Base-by-base conservation (phyloP, 371 early-diverging fungal species). In the Thermomucor indicae-seudaticae region DNA sequence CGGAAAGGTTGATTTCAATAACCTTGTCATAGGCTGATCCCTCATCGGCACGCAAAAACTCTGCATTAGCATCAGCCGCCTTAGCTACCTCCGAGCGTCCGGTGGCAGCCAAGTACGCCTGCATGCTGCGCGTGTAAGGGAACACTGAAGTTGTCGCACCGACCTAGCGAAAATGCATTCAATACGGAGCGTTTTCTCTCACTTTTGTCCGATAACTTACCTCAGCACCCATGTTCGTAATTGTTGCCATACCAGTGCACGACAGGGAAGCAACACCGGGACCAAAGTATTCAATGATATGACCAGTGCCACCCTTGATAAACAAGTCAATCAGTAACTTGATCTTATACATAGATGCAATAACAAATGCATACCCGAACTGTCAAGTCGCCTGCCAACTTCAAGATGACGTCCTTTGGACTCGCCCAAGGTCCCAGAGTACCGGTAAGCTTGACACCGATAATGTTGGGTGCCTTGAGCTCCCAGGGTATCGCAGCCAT, bases 171-270 rank as follows among this genome's bases (percentile, higher is more conserved):
- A 32, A 8, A 65, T 47, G 0, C 5, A n/a, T 48, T 19, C n/a
- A 8, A 30, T n/a, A 32, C 1, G n/a, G n/a, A n/a, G n/a, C n/a
- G n/a, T n/a, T n/a, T 47, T 35, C n/a, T 47, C 2, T 34, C 35
- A 6, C 14, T 14, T 10, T 42, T 24, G 6, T 24, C 3, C 12
- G n/a, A 12, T 31, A 35, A 11, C 46, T 48, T 62, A 67, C 74
- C 58, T 94, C 95, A 51, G 95, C 95, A 57, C 95, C 93, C 93
- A 93, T 93, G 70, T 95, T 95, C 75, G 91, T 91, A 56, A 95
- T 93, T 47, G 95, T 95, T 43, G 90, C 95, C 93, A 92, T 93
- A 53, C 93, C 95, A 27, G 95, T 95, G 79, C 91, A 90, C 5
- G 91, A 90, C 49, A 95, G 61, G 12, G 86, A 78, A 20, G 90